Evolutionary conservation across 768 basidiomycete genomes (phyloP), one percentile per base, ranked within the genome.

Genomic region (Hebeloma cylindrosporum): DNA sequence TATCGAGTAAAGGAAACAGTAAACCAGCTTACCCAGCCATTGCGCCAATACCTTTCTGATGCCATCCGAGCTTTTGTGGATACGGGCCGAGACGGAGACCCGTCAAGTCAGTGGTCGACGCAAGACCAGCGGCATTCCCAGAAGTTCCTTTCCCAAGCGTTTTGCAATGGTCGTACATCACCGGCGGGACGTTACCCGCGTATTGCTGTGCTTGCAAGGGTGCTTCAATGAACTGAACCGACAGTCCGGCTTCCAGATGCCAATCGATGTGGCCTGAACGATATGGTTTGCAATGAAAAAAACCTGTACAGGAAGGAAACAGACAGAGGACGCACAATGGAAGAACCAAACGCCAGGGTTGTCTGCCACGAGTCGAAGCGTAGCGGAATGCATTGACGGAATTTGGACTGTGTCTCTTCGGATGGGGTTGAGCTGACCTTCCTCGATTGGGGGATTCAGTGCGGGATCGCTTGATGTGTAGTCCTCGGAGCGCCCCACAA

Each of bases 301-400:
- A 25, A 55, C 21, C 16, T 30, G 28, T 26, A 29, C 23, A 8
- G 28, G 16, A 30, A 23, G 21, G 10, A 14, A 20, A 14, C 23
- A 26, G 37, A 34, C 10, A 35, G 16, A 21, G 37, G 23, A 70
- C 83, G 43, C 58, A 85, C 83, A 92, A 62, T 90, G 88, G 61
- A 92, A 78, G 51, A 92, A 64, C 88, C 91, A 94, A 6, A 78
- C 83, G 8, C 95, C 95, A 1, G 95, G 95, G 66, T 98, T 98
- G 62, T 98, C 89, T 1, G 91, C 90, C 35, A 84, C 69, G 56
- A 93, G 65, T 16, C 92, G 81, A 33, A 99, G 67, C 0, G 87
- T 88, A 8, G 77, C 86, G 3, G 82, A 82, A 14, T 77, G 65
- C 47, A 73, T 74, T 3, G 80, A 74, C 3, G 88, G 85, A 39